These are phyloP conservation scores for Trypanosoma theileri DNA, from an alignment of 208 protist genomes.

Conservation along the genomic window DNA sequence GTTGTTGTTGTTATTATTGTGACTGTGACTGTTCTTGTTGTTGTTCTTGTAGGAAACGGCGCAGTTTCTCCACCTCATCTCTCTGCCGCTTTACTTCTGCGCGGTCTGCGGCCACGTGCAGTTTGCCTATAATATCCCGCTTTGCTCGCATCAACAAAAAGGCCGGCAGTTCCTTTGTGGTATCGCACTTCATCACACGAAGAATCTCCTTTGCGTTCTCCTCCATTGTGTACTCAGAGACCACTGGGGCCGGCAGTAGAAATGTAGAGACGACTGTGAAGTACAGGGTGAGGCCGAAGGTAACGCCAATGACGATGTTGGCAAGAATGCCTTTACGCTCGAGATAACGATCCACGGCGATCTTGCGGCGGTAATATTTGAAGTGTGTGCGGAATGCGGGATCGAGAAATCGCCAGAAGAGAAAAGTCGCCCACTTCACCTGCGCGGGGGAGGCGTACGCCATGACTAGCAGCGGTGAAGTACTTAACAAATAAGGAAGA, in stretches of 20 bases:
- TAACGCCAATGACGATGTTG: slow-evolving; percentile 58
- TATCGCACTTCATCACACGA: slow-evolving; percentile 53
- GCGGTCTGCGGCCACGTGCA: slow-evolving; percentile 64
- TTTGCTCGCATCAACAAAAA: slow-evolving; percentile 75
- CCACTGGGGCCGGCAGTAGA: slow-evolving; percentile 37
- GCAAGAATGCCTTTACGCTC: slow-evolving; percentile 64
- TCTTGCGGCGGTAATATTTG: slow-evolving; percentile 69
- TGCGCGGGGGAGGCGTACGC: slow-evolving; percentile 49
- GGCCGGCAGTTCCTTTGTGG: slow-evolving; percentile 67
- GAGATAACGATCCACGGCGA: slow-evolving; percentile 66
- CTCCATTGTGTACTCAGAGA: slow-evolving; percentile 50
- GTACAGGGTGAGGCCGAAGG: slow-evolving; percentile 70
- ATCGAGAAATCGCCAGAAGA: slow-evolving; percentile 78
- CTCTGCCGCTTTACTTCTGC: slow-evolving; percentile 65
- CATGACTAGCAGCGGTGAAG: slow-evolving; percentile 40
- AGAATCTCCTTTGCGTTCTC: slow-evolving; percentile 68
- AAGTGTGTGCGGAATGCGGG: slow-evolving; percentile 69
- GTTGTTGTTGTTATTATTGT: slow-evolving; percentile 9
- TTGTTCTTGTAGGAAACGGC: slow-evolving; percentile 18
- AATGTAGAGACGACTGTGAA: slow-evolving; percentile 37
- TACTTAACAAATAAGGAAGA: too few relatives aligned
- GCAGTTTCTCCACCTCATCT: slow-evolving; percentile 58
- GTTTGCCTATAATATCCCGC: slow-evolving; percentile 67
- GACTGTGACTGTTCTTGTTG: too few relatives aligned
- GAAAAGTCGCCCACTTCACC: slow-evolving; percentile 75